Conservation (phyloP, 2,329 filamentous ascomycete genomes). For the Parascedosporium putredinis region DNA sequence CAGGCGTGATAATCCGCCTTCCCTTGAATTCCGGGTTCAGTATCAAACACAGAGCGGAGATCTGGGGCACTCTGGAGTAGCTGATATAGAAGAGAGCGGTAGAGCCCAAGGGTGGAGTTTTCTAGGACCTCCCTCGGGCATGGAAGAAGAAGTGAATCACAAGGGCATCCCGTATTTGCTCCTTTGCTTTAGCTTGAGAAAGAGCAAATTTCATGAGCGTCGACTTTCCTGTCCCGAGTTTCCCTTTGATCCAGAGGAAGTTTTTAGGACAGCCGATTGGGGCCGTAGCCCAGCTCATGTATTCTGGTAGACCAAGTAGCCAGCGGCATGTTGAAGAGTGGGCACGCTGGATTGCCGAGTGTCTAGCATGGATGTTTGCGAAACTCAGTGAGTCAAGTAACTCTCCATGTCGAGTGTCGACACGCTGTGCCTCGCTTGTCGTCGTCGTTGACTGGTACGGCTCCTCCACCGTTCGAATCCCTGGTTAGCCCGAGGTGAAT, state of each 20-base stretch:
- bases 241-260: slow-evolving; percentile 37
- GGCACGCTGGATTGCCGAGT: slow-evolving; percentile 9
- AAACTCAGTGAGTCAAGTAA: too few relatives aligned
- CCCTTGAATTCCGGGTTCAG: too few relatives aligned
- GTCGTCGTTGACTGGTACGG: too few relatives aligned
- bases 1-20: too few relatives aligned
- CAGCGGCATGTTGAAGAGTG: slow-evolving; percentile 14
- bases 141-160: slow-evolving; percentile 39
- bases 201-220: slow-evolving; percentile 32
- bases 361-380: too few relatives aligned
- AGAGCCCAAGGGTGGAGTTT: slow-evolving; percentile 35
- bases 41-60: slow-evolving; percentile 24
- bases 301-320: slow-evolving; percentile 10
- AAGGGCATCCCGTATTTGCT: slow-evolving; percentile 9
- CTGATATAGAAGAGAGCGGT: slow-evolving; percentile 37
- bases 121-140: slow-evolving; percentile 32
- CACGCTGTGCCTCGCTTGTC: too few relatives aligned
- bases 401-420: too few relatives aligned
- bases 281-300: slow-evolving; percentile 10
- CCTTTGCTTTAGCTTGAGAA: slow-evolving; percentile 12
- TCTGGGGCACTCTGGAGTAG: slow-evolving; percentile 25
- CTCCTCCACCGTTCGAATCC: too few relatives aligned
- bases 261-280: slow-evolving; percentile 19
- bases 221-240: slow-evolving; percentile 35
- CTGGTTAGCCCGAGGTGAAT: too few relatives aligned